Base-by-base conservation (phyloP, 164 flowering plant genomes). In the Platanus orientalis region DNA sequence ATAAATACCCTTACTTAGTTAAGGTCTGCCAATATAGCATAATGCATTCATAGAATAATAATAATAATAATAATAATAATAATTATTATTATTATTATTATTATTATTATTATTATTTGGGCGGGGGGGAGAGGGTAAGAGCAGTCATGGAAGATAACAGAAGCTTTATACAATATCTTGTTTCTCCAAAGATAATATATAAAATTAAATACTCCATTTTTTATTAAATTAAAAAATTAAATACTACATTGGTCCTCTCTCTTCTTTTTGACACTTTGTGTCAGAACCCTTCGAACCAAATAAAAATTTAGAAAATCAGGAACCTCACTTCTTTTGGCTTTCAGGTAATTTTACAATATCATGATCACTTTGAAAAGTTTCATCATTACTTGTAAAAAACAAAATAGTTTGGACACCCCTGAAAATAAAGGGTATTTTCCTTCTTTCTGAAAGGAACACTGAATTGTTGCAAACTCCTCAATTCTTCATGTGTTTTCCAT, bases 331-430 rank as follows among this genome's bases (percentile, higher is more conserved):
- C 44, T 62, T 58, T 64, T 66, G 52, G 64, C 72, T 58, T 69
- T 66, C 48, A 21, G 60, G 72, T 40, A 63, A 61, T 57, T 71
- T 71, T 71, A 71, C 51, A 57, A 67, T 64, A 75, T 71, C 71
- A 71, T 80, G 62, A 75, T 75, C 61, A 56, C 73, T 71, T 70
- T 70, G 74, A 78, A 80, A 80, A 78, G 81, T 71, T 73, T 60
- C 70, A 67, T 80, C 73, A 78, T 75, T 73, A 61, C 66, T 61
- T 67, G 78, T 74, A 75, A 80, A 73, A 71, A 75, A 63, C 60
- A 58, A 72, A 68, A 65, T 48, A 39, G 26, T 57, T 52, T 65
- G 63, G 49, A 49, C 64, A 24, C 40, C 57, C 67, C 67, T 59
- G n/a, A 54, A 42, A 62, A 49, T 3, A 55, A 53, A 69, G 59